Evolutionary conservation across 108 stramenopile genomes (phyloP).

Genomic region (Nitzschia palea): DNA sequence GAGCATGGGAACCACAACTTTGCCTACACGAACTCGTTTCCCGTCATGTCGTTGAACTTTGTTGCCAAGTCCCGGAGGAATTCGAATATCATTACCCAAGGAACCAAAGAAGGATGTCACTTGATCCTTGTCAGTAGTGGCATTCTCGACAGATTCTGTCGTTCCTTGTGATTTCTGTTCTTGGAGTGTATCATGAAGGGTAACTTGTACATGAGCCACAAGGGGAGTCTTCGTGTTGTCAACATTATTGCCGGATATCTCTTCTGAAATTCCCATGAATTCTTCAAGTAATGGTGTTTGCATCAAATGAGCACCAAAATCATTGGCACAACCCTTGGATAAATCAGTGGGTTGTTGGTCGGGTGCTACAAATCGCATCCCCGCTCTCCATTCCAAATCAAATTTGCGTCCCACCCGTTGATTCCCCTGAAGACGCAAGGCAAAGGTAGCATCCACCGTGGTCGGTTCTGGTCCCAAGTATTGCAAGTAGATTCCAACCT

Average conservation of each 20-base stretch:
- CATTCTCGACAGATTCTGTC: background rate
- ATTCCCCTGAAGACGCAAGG: constrained; percentile 40
- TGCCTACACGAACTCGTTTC: constrained; percentile 43
- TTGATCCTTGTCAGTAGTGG: background rate
- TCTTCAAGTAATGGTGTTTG: constrained; percentile 33
- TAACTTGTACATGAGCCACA: constrained; percentile 16
- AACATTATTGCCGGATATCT: too few relatives aligned
- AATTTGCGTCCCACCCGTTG: constrained; percentile 30
- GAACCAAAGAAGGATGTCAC: constrained; percentile 6
- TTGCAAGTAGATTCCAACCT: constrained; percentile 44
- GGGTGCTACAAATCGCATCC: constrained; percentile 44
- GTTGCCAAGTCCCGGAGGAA: background rate
- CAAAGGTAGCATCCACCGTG: constrained; percentile 43
- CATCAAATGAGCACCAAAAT: constrained; percentile 51
- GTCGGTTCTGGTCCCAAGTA: constrained; percentile 8
- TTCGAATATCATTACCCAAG: constrained; percentile 21
- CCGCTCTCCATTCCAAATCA: constrained; percentile 54
- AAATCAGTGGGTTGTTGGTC: constrained; percentile 1
- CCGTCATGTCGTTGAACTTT: constrained; percentile 6
- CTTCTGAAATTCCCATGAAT: constrained; percentile 34
- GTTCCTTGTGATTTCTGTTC: too few relatives aligned
- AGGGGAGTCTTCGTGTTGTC: constrained; percentile 13
- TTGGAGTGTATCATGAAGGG: constrained; percentile 13
- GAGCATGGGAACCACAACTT: constrained; percentile 47
- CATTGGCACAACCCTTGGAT: constrained; percentile 33